phyloP scores from a whole-genome alignment of 2,329 filamentous ascomycete species.

The Colletotrichum sp. region DNA sequence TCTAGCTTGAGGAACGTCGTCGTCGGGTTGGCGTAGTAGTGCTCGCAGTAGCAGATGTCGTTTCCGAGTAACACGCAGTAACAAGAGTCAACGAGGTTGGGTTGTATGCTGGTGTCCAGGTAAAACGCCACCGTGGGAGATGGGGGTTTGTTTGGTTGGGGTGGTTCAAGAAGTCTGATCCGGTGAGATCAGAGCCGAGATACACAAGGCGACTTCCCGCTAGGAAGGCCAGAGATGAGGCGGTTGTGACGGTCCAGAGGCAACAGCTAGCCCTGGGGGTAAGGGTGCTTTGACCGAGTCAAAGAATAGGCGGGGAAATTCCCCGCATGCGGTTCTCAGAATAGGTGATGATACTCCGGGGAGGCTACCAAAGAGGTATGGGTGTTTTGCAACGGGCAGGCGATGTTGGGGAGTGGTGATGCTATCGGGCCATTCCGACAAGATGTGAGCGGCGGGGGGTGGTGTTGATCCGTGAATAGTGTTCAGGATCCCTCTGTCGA shows the following conservation, averaged over 20 bases:
- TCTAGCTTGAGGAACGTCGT: not conserved
- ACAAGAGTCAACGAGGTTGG: constrained; percentile 21
- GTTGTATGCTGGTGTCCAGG: constrained; percentile 20
- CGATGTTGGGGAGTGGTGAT: constrained; percentile 8
- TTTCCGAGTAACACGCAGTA: constrained; percentile 22
- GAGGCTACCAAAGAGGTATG: constrained; percentile 21
- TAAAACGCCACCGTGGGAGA: constrained; percentile 23
- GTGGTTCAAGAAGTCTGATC: not conserved
- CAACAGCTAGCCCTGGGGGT: constrained; percentile 16
- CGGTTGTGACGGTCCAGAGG: not conserved
- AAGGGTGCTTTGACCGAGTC: constrained; percentile 25
- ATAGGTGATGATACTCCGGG: constrained; percentile 11
- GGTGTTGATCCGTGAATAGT: not conserved
- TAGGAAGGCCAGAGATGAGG: not conserved
- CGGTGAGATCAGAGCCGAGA: not conserved
- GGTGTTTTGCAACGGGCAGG: not conserved
- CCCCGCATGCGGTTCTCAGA: constrained; percentile 25
- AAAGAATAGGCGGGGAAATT: constrained; percentile 25
- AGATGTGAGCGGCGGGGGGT: not conserved
- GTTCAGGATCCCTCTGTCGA: not conserved
- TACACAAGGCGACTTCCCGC: not conserved
- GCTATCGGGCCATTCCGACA: constrained; percentile 22
- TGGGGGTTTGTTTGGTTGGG: not conserved
- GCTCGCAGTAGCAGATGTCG: constrained; percentile 19
- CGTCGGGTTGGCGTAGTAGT: constrained; percentile 8